Conservation (phyloP, 306 rosid genomes). For the Purshia tridentata region DNA sequence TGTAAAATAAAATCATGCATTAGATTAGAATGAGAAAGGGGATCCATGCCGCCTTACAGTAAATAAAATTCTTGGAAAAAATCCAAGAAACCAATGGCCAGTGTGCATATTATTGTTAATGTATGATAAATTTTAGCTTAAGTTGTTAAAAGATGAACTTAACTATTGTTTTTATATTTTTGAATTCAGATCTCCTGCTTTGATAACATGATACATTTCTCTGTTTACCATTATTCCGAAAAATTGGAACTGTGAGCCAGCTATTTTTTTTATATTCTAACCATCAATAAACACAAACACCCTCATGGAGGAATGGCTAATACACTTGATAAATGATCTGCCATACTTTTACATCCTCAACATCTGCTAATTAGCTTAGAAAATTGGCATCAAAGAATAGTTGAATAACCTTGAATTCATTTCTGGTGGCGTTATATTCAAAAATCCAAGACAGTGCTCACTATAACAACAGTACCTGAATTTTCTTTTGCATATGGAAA, state of each 20-base stretch:
- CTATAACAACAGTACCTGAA: slow-evolving; percentile 7
- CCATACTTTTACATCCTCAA: neutral
- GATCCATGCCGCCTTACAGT: too few species aligned
- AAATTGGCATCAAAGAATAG: slow-evolving; percentile 2
- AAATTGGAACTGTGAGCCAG: neutral
- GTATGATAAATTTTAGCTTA: neutral
- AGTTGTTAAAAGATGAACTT: neutral
- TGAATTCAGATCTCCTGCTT: neutral
- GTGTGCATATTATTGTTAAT: neutral
- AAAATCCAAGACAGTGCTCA: neutral
- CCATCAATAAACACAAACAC: neutral
- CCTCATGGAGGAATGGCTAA: neutral
- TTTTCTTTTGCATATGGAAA: neutral
- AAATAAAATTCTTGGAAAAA: neutral
- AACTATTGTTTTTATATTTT: neutral
- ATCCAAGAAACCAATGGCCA: neutral
- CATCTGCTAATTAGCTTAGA: neutral
- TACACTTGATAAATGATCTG: neutral
- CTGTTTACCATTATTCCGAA: neutral
- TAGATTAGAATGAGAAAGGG: too few species aligned
- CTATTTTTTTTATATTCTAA: neutral
- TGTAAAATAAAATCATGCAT: too few species aligned
- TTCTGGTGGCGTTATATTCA: neutral
- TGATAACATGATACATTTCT: neutral
- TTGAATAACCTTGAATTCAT: neutral